Evolutionary conservation across 2,329 filamentous ascomycete species (phyloP).

Genomic region (Colletotrichum destructivum): DNA sequence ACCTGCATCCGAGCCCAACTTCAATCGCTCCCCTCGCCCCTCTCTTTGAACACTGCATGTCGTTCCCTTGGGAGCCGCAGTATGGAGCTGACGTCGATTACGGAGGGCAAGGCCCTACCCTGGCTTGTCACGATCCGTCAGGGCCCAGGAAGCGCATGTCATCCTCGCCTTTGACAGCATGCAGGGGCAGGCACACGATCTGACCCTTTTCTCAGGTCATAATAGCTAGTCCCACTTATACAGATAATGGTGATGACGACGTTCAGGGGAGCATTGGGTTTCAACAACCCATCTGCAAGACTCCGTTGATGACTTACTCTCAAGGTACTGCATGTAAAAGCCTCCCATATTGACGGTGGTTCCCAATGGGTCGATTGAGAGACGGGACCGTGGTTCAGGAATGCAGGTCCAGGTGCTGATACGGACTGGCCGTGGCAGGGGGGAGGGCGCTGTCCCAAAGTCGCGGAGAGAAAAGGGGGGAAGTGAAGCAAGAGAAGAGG

Average conservation of each 20-base stretch:
- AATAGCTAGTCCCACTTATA: constrained; percentile 38
- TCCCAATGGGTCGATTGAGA: constrained; percentile 46
- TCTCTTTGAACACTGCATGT: constrained; percentile 2
- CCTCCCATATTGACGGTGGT: constrained; percentile 67
- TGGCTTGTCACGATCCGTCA: constrained; percentile 25
- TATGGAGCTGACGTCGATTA: constrained; percentile 24
- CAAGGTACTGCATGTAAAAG: constrained; percentile 81
- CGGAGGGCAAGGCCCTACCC: constrained; percentile 13
- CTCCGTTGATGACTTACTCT: constrained; percentile 73
- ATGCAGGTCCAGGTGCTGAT: constrained; percentile 28
- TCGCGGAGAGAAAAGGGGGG: constrained; percentile 21
- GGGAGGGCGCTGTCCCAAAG: constrained; percentile 33
- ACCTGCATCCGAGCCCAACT: constrained; percentile 56
- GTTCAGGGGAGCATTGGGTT: constrained; percentile 41
- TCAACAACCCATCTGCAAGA: constrained; percentile 25
- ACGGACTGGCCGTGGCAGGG: constrained; percentile 22
- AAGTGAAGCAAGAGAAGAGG: constrained; percentile 43
- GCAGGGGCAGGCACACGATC: constrained; percentile 49
- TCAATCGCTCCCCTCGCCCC: constrained; percentile 3
- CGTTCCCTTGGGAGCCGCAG: constrained; percentile 33
- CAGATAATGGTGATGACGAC: constrained; percentile 31
- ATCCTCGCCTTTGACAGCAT: constrained; percentile 49
- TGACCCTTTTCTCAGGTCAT: constrained; percentile 38
- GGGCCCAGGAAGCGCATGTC: constrained; percentile 43
- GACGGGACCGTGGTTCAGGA: constrained; percentile 12